These are phyloP conservation scores for Magnaporthales sp. DNA, from an alignment of 2,329 filamentous ascomycete genomes.

Conservation along the genomic window DNA sequence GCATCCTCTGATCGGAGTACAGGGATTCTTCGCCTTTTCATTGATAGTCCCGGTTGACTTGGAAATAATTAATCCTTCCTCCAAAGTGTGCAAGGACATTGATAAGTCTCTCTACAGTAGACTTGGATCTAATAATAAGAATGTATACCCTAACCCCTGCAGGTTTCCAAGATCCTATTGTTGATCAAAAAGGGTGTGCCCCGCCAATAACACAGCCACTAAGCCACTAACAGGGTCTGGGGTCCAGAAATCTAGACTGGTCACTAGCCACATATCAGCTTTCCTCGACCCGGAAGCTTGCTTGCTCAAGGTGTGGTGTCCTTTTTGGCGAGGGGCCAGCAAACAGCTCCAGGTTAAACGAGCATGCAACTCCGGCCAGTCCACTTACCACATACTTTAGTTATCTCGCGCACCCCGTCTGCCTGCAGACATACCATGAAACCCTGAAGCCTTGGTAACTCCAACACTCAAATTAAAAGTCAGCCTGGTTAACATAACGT, in stretches of 20 bases:
- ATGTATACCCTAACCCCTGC: too few species aligned
- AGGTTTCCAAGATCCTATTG: background rate
- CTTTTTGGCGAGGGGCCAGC: conserved; percentile 7
- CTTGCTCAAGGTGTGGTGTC: conserved; percentile 6
- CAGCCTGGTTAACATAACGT: background rate
- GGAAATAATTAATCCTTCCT: too few species aligned
- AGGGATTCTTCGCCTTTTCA: background rate
- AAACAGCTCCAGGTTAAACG: background rate
- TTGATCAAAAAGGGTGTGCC: too few species aligned
- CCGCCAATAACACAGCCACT: background rate
- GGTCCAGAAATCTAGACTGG: background rate
- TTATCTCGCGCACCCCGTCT: background rate
- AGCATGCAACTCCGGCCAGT: background rate
- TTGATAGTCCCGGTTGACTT: background rate
- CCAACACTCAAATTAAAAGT: background rate
- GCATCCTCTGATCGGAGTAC: too few species aligned
- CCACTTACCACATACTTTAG: background rate
- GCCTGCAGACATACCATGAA: conserved; percentile 1
- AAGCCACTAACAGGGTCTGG: background rate
- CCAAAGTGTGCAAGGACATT: too few species aligned
- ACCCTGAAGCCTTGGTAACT: background rate
- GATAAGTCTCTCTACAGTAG: too few species aligned
- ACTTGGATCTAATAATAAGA: too few species aligned
- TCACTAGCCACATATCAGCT: background rate
- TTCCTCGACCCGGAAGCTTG: conserved; percentile 1